Conservation (phyloP, 306 rosid species). For the Boehmeria nivea region DNA sequence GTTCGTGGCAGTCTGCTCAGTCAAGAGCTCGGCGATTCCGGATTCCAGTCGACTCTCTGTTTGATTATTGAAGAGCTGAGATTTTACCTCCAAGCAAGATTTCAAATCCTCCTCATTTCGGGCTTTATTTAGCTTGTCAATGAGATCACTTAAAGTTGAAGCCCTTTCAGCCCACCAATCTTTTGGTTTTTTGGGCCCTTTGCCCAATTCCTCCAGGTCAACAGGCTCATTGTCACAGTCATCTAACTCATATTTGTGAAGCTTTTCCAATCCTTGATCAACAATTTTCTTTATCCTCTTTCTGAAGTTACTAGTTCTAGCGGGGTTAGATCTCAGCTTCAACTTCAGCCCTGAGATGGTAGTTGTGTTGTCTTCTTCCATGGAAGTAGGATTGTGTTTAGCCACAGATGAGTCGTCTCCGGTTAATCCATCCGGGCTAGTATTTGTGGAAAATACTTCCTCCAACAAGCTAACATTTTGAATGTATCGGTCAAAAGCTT, state of each 20-base stretch:
- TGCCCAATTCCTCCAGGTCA: conserved; percentile 39
- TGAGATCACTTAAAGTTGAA: conserved; percentile 55
- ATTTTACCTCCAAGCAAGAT: conserved; percentile 63
- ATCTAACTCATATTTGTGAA: conserved; percentile 33
- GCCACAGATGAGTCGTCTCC: conserved; percentile 35
- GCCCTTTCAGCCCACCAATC: conserved; percentile 41
- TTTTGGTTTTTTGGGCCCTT: conserved; percentile 37
- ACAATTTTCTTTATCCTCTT: conserved; percentile 58
- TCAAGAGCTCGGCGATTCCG: conserved; percentile 26
- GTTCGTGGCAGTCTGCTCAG: conserved; percentile 32
- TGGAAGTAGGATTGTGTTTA: conserved; percentile 28
- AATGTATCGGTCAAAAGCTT: conserved; percentile 86
- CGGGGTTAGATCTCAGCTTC: conserved; percentile 53
- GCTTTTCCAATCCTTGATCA: conserved; percentile 63
- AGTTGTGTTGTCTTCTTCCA: conserved; percentile 36
- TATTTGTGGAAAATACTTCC: conserved; percentile 64
- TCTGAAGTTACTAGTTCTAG: conserved; percentile 48
- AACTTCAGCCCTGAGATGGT: conserved; percentile 51
- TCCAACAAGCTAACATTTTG: conserved; percentile 70
- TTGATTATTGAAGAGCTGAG: conserved; percentile 45
- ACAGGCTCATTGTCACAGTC: conserved; percentile 31
- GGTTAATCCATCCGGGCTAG: conserved; percentile 30
- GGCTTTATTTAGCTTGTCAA: conserved; percentile 79
- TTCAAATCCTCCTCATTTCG: conserved; percentile 81
- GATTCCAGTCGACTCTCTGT: conserved; percentile 23